A percentile compares a stretch with the other conserved stretches of the same genome.
These are phyloP conservation scores for Pleurotus cornucopiae DNA, from an alignment of 768 basidiomycete species.

Conservation along the genomic window DNA sequence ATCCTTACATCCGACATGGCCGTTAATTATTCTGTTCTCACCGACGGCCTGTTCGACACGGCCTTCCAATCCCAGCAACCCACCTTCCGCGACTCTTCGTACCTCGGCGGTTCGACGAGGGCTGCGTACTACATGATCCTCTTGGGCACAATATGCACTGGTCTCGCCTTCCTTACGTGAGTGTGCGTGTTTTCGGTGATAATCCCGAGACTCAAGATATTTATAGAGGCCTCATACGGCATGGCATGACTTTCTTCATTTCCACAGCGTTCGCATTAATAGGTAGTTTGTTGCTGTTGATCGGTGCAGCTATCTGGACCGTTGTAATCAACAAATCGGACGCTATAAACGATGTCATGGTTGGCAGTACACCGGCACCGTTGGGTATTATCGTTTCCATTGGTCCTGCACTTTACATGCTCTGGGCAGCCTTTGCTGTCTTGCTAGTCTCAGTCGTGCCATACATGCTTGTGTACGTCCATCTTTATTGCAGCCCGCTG, in stretches of 20 bases:
- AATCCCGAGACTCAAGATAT: background rate
- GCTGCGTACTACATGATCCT: conserved; percentile 76
- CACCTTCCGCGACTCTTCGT: conserved; percentile 57
- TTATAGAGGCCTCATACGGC: conserved; percentile 62
- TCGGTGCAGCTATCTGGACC: conserved; percentile 76
- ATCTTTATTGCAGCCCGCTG: background rate
- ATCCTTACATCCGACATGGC: conserved; percentile 65
- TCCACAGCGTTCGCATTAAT: conserved; percentile 61
- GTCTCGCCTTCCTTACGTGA: conserved; percentile 63
- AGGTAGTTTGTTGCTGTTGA: conserved; percentile 59
- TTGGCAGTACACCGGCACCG: conserved; percentile 33
- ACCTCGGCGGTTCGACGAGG: conserved; percentile 58
- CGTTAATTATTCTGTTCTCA: conserved; percentile 54
- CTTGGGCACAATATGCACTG: conserved; percentile 65
- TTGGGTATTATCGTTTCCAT: conserved; percentile 62
- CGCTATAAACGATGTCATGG: conserved; percentile 48
- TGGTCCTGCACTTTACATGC: conserved; percentile 59
- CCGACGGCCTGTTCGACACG: conserved; percentile 45
- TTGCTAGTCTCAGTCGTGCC: conserved; percentile 64
- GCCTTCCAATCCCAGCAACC: conserved; percentile 16
- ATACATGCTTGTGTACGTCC: conserved; percentile 69
- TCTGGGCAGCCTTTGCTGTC: conserved; percentile 74
- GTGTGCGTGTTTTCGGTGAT: conserved; percentile 18
- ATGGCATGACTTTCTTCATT: conserved; percentile 59
- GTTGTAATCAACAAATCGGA: conserved; percentile 62